Evolutionary conservation across 2,329 filamentous ascomycete genomes (phyloP), one percentile per base, ranked within the genome.

Genomic region (Diaporthe sp.): DNA sequence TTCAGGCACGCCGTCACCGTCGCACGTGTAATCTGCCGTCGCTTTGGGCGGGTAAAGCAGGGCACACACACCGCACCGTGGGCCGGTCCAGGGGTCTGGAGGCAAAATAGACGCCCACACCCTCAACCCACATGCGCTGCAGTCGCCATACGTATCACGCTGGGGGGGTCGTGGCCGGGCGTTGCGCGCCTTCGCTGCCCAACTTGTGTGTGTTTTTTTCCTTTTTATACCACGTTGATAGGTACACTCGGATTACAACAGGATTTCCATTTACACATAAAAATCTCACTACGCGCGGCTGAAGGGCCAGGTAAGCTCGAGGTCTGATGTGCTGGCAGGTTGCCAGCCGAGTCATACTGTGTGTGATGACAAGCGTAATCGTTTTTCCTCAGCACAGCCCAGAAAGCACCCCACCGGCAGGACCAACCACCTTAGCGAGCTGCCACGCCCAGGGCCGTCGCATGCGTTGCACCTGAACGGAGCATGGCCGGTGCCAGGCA

Each of bases 1-100:
- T 68, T 53, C 65, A 73, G 71, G 71, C 71, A 73, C 71, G 51
- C 55, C 44, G 58, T 51, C 22, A 55, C 57, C 37, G 49, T 49
- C 57, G 49, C 71, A 73, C 71, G 71, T 73, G 58, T 65, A 65
- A 73, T 65, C 34, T 73, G 58, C 47, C 60, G 57, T 73, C 71
- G 47, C 58, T 49, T 34, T 73, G 71, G 44, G 71, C 71, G 57
- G 71, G 47, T 68, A 68, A 68, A 37, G 17, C 20, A 51, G 63
- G 61, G 31, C 39, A 31, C 31, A 31, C 31, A 8, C 9, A 8
- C 58, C 37, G 15, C n/a, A 22, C n/a, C 37, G 28, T 25, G 31
- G 44, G 28, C 3, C 20, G 17, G 5, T 6, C 31, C 31, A 6
- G 47, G 63, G 63, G 63, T 53, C 63, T 68, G 63, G 22, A n/a